A percentile compares a stretch with the other conserved stretches of the same genome.
phyloP scores from a whole-genome alignment of 768 basidiomycete species.

The Rickenella mellea region DNA sequence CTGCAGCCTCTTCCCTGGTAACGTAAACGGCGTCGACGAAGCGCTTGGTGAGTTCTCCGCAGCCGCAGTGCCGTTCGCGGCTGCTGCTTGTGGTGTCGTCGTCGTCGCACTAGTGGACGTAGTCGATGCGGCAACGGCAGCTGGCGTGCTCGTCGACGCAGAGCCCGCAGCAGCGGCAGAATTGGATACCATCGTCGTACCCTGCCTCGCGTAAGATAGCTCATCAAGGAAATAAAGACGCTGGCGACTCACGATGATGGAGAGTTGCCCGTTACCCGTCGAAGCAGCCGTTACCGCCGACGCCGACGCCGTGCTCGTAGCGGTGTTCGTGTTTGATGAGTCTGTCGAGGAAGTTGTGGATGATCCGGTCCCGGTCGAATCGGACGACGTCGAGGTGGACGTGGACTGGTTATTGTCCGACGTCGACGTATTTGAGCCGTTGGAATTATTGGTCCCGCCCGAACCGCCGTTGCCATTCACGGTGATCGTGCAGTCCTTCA shows the following conservation, averaged over 20 bases:
- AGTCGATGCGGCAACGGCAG: slow-evolving; percentile 8
- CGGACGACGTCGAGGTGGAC: slow-evolving; percentile 4
- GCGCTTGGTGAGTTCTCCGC: slow-evolving; percentile 21
- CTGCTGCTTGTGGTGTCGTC: slow-evolving; percentile 23
- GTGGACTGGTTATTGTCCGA: slow-evolving; percentile 3
- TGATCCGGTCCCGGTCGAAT: not conserved
- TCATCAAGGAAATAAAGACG: slow-evolving; percentile 1
- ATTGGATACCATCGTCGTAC: slow-evolving; percentile 7
- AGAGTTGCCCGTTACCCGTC: slow-evolving; percentile 1
- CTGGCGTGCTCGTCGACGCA: slow-evolving; percentile 7
- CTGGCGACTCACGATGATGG: slow-evolving; percentile 1
- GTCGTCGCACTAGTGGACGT: slow-evolving; percentile 10
- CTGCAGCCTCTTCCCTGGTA: slow-evolving; percentile 66
- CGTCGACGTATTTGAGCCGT: not conserved
- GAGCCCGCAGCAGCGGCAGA: slow-evolving; percentile 8
- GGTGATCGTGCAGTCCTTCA: slow-evolving; percentile 39
- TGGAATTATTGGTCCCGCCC: slow-evolving; percentile 1
- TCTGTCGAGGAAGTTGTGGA: not conserved
- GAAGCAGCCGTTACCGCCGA: slow-evolving; percentile 11
- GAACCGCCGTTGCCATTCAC: slow-evolving; percentile 12
- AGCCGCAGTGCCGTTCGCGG: slow-evolving; percentile 23
- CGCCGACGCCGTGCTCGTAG: slow-evolving; percentile 1
- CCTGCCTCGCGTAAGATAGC: not conserved
- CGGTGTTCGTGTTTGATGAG: slow-evolving; percentile 1
- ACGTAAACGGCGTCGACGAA: slow-evolving; percentile 32